Percentiles rank a stretch among this genome's conserved stretches.
These are phyloP conservation scores for Capronia coronata DNA, from an alignment of 2,329 filamentous ascomycete species.

Conservation along the genomic window DNA sequence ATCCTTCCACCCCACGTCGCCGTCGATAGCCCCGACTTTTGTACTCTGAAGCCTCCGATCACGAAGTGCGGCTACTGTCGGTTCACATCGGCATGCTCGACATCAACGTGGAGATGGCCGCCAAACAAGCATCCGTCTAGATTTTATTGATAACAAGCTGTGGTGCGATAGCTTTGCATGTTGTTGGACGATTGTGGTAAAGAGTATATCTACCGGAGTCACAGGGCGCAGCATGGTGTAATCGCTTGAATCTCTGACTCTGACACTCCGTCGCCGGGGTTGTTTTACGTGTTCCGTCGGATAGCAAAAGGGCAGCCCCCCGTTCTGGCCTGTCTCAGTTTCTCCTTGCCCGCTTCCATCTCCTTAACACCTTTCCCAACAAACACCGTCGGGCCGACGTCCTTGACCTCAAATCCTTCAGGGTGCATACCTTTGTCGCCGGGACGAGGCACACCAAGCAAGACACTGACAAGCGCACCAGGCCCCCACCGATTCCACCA, in stretches of 20 bases:
- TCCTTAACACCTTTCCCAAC: slow-evolving; percentile 50
- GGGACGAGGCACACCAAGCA: slow-evolving; percentile 43
- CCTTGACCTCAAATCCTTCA: slow-evolving; percentile 45
- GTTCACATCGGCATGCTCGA: slow-evolving; percentile 5
- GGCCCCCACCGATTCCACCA: slow-evolving; percentile 59
- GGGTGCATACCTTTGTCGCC: slow-evolving; percentile 43
- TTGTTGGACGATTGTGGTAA: too few relatives aligned
- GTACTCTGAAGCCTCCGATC: slow-evolving; percentile 1
- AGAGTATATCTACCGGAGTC: too few relatives aligned
- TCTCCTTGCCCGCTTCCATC: slow-evolving; percentile 38
- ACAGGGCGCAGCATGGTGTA: too few relatives aligned
- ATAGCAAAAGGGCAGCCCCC: slow-evolving; percentile 46
- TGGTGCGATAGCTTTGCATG: neutral
- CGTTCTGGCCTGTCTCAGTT: slow-evolving; percentile 35
- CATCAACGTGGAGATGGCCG: slow-evolving; percentile 17
- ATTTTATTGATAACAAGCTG: neutral
- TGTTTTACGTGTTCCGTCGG: slow-evolving; percentile 5
- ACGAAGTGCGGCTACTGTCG: slow-evolving; percentile 13
- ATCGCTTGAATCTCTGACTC: too few relatives aligned
- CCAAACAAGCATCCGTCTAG: neutral
- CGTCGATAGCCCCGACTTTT: neutral
- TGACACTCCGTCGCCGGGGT: too few relatives aligned
- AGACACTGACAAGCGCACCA: slow-evolving; percentile 45
- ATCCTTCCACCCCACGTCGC: slow-evolving; percentile 16
- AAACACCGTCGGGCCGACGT: slow-evolving; percentile 56